Evolutionary conservation across 208 protist genomes (phyloP).

Genomic region (Wallacemonas sp.): DNA sequence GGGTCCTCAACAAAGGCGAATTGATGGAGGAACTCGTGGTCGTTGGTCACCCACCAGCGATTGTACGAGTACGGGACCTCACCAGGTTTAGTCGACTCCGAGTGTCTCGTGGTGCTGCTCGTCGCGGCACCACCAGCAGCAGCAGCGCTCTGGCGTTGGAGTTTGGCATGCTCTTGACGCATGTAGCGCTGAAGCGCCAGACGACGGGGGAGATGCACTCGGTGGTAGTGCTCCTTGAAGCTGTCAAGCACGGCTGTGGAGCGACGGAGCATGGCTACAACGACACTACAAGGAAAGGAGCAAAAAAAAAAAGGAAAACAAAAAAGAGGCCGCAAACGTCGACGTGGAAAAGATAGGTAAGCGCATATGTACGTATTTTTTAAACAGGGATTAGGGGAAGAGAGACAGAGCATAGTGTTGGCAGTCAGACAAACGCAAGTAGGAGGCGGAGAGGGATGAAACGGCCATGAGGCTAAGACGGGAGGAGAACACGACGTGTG

Average conservation of each 20-base stretch:
- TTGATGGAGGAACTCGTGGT: conserved; percentile 91
- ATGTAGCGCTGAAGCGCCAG: conserved; percentile 79
- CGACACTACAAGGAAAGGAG: conserved; percentile 1
- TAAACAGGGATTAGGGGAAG: too few species aligned
- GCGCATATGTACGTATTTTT: too few species aligned
- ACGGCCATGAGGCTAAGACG: too few species aligned
- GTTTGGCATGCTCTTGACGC: conserved; percentile 40
- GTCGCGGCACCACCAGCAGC: background rate
- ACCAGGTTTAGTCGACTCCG: conserved; percentile 3
- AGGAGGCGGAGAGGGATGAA: too few species aligned
- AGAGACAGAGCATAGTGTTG: too few species aligned
- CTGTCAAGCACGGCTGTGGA: conserved; percentile 55
- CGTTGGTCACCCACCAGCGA: conserved; percentile 87
- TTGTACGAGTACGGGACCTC: conserved; percentile 90
- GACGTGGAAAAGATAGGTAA: too few species aligned
- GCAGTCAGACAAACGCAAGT: too few species aligned
- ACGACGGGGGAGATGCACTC: conserved; percentile 79
- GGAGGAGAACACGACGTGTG: too few species aligned
- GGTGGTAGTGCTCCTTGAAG: conserved; percentile 91
- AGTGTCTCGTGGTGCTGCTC: background rate
- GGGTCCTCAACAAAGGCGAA: conserved; percentile 88
- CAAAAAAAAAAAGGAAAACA: background rate
- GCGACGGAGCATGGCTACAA: conserved; percentile 52
- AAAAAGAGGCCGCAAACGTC: too few species aligned
- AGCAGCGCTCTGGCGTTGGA: conserved; percentile 21